phyloP scores from a whole-genome alignment of 495 filamentous ascomycete genomes.

The Aspergillus ostianus region DNA sequence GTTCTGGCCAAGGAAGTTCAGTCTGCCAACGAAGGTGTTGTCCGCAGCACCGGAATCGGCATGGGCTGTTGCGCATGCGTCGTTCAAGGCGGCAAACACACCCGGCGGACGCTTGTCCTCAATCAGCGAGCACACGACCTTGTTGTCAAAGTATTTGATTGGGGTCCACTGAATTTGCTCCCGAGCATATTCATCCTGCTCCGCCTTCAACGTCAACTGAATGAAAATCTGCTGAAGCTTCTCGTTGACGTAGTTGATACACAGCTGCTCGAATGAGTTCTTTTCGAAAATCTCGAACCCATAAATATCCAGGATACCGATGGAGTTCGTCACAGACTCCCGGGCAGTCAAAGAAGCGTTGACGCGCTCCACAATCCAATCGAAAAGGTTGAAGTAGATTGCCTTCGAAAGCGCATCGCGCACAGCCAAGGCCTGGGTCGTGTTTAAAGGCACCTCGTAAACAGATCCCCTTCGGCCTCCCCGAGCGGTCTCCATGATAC shows the following conservation, averaged over 20 bases:
- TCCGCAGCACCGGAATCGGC: constrained; percentile 93
- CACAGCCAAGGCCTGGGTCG: constrained; percentile 85
- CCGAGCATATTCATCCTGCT: constrained; percentile 96
- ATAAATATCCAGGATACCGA: constrained; percentile 99
- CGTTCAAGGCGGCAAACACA: constrained; percentile 94
- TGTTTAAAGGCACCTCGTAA: constrained; percentile 91
- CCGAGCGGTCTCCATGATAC: constrained; percentile 84
- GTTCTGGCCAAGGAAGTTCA: constrained; percentile 84
- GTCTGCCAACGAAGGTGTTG: constrained; percentile 87
- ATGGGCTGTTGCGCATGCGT: constrained; percentile 95
- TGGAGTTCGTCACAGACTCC: constrained; percentile 71
- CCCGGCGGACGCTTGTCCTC: constrained; percentile 90
- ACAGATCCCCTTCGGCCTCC: constrained; percentile 77
- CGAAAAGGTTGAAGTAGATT: constrained; percentile 96
- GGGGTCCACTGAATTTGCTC: constrained; percentile 99
- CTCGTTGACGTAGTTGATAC: constrained; percentile 99
- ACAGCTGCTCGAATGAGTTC: constrained; percentile 99
- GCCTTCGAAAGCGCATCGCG: constrained; percentile 91
- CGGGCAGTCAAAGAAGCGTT: constrained; percentile 85
- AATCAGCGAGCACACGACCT: constrained; percentile 96
- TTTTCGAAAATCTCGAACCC: constrained; percentile 99
- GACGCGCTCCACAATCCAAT: constrained; percentile 95
- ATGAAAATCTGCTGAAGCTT: constrained; percentile 99
- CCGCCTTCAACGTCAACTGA: constrained; percentile 91
- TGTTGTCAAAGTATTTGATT: constrained; percentile 99